These are phyloP conservation scores for Fusarium brachygibbosum DNA, from an alignment of 2,329 filamentous ascomycete genomes.

Conservation along the genomic window DNA sequence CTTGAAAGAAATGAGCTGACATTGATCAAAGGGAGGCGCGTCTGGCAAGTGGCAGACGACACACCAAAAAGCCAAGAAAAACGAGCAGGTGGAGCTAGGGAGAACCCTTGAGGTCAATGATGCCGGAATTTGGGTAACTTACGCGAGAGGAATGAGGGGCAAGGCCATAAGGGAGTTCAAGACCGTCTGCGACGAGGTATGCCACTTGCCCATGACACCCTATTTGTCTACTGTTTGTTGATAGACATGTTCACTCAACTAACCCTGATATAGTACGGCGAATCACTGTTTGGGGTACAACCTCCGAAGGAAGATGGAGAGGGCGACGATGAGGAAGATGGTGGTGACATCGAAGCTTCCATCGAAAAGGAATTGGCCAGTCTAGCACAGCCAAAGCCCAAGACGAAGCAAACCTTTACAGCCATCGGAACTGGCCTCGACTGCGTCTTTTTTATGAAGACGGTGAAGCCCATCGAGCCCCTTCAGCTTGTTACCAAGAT, in stretches of 20 bases:
- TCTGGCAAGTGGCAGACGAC: slow-evolving; percentile 73
- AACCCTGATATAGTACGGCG: slow-evolving; percentile 68
- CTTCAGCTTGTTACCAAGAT: slow-evolving; percentile 67
- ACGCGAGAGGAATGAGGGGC: slow-evolving; percentile 77
- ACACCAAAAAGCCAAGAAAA: slow-evolving; percentile 66
- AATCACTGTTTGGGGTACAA: slow-evolving; percentile 69
- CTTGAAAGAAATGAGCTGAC: slow-evolving; percentile 28
- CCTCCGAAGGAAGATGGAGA: slow-evolving; percentile 51
- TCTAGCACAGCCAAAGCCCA: slow-evolving; percentile 59
- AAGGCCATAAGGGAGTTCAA: slow-evolving; percentile 77
- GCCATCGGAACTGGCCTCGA: slow-evolving; percentile 69
- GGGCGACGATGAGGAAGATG: slow-evolving; percentile 56
- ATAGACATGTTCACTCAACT: slow-evolving; percentile 18
- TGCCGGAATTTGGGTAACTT: slow-evolving; percentile 83
- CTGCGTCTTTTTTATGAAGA: slow-evolving; percentile 74
- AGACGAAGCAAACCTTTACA: slow-evolving; percentile 64
- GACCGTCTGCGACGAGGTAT: slow-evolving; percentile 75
- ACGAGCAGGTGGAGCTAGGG: slow-evolving; percentile 58
- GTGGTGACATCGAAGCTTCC: slow-evolving; percentile 77
- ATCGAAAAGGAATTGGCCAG: slow-evolving; percentile 79
- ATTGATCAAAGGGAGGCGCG: slow-evolving; percentile 60
- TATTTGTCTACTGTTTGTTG: neutral
- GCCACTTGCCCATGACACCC: neutral
- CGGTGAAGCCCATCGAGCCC: slow-evolving; percentile 67
- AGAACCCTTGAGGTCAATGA: slow-evolving; percentile 74